Percentiles rank a stretch among this genome's conserved stretches.
Evolutionary conservation across 179 eudicot genomes (phyloP).

Genomic region (Carnegiea gigantea): DNA sequence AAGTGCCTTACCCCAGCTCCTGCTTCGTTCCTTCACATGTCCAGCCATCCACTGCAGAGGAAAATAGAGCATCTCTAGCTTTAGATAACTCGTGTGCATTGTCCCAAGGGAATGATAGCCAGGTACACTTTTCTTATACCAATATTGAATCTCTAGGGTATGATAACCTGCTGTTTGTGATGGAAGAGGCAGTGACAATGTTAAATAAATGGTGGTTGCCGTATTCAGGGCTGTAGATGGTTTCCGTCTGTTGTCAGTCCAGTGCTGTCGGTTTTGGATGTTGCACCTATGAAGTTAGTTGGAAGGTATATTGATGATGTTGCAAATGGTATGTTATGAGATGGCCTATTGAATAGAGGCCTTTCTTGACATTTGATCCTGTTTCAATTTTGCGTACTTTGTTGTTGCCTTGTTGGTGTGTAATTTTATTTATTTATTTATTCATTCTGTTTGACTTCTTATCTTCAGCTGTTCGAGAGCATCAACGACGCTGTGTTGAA

Average conservation of each 20-base stretch:
- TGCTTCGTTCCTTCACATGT: constrained; percentile 45
- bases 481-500: constrained; percentile 52
- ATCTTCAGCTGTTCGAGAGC: constrained; percentile 62
- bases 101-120: constrained; percentile 33
- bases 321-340: constrained; percentile 61
- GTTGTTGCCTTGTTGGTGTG: constrained; percentile 3
- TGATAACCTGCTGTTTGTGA: constrained; percentile 24
- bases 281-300: constrained; percentile 74
- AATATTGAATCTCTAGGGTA: constrained; percentile 25
- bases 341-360: neutral
- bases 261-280: constrained; percentile 71
- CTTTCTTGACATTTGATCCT: constrained; percentile 18
- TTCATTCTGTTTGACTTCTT: constrained; percentile 1
- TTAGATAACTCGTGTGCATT: constrained; percentile 27
- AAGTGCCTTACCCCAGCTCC: constrained; percentile 54
- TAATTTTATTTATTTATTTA: constrained; percentile 5
- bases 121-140: constrained; percentile 34
- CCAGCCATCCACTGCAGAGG: constrained; percentile 43
- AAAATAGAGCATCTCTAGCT: constrained; percentile 28
- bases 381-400: constrained; percentile 15
- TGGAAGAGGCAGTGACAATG: constrained; percentile 20
- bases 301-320: constrained; percentile 74
- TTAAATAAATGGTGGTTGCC: constrained; percentile 24
- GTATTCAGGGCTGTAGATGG: constrained; percentile 46
- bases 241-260: constrained; percentile 59